Conservation (phyloP, 225 moss, liverwort and hornwort species). For the Polytrichum formosum region DNA sequence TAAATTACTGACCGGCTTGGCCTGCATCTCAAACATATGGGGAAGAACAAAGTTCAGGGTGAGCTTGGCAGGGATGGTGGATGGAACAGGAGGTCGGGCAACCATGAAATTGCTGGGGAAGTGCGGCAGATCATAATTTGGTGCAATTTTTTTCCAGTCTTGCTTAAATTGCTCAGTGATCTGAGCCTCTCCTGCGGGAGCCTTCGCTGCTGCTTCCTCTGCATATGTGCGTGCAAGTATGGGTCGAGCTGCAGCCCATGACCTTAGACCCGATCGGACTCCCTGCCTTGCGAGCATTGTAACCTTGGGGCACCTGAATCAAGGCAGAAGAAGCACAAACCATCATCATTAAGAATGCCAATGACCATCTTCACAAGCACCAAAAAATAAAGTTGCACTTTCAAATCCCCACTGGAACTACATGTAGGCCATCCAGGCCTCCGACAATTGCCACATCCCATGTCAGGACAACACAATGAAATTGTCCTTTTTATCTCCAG, state of each 20-base stretch:
- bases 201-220: conserved; percentile 19
- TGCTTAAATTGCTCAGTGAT: conserved; percentile 50
- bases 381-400: too few relatives aligned
- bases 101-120: conserved; percentile 57
- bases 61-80: conserved; percentile 54
- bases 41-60: conserved; percentile 71
- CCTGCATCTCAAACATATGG: conserved; percentile 27
- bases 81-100: conserved; percentile 43
- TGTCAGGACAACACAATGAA: too few relatives aligned
- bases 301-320: neutral
- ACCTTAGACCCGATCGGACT: conserved; percentile 11
- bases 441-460: too few relatives aligned
- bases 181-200: conserved; percentile 13
- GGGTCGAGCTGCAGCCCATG: conserved; percentile 24
- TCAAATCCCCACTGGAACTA: too few relatives aligned
- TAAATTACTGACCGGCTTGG: conserved; percentile 41
- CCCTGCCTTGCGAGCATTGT: conserved; percentile 27
- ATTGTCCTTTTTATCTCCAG: too few relatives aligned
- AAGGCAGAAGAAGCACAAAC: too few relatives aligned
- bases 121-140: conserved; percentile 47
- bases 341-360: too few relatives aligned
- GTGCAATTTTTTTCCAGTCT: conserved; percentile 68
- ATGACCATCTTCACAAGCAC: too few relatives aligned
- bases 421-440: too few relatives aligned
- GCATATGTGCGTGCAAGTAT: conserved; percentile 20